Evolutionary conservation across 305 asterid genomes (phyloP).

Genomic region (Fraxinus xanthoxyloides): DNA sequence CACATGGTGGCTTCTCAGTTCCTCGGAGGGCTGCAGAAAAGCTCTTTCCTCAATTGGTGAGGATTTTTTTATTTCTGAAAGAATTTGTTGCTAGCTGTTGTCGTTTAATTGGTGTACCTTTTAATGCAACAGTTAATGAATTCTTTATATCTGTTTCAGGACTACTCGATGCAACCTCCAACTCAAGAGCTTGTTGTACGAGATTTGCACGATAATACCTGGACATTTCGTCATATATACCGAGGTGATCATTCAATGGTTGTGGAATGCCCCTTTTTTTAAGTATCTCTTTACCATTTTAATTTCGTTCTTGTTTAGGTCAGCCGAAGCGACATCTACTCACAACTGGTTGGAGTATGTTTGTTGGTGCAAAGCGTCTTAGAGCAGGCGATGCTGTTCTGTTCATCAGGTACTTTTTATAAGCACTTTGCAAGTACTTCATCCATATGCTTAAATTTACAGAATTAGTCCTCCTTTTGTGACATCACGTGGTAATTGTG

Average conservation of each 20-base stretch:
- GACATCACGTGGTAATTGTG: neutral
- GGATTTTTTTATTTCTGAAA: constrained; percentile 17
- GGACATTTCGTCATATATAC: constrained; percentile 94
- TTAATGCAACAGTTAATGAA: neutral
- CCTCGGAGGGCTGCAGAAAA: constrained; percentile 95
- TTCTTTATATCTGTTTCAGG: constrained; percentile 37
- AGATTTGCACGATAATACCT: constrained; percentile 84
- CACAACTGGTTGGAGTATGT: constrained; percentile 98
- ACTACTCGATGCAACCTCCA: constrained; percentile 92
- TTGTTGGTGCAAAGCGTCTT: constrained; percentile 89
- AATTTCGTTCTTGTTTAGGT: constrained; percentile 41
- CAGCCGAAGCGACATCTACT: constrained; percentile 93
- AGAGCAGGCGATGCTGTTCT: constrained; percentile 91
- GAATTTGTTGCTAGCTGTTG: neutral
- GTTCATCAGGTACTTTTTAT: constrained; percentile 64
- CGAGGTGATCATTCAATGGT: constrained; percentile 53
- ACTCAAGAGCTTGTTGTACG: constrained; percentile 91
- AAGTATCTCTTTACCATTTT: neutral
- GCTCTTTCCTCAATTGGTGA: constrained; percentile 83
- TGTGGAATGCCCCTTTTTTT: neutral
- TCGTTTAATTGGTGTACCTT: neutral
- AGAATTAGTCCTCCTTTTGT: neutral
- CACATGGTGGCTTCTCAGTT: constrained; percentile 94
- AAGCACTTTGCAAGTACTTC: neutral
- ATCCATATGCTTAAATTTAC: neutral